Evolutionary conservation across 2,329 filamentous ascomycete genomes (phyloP).

Genomic region (Pseudogymnoascus sp.): DNA sequence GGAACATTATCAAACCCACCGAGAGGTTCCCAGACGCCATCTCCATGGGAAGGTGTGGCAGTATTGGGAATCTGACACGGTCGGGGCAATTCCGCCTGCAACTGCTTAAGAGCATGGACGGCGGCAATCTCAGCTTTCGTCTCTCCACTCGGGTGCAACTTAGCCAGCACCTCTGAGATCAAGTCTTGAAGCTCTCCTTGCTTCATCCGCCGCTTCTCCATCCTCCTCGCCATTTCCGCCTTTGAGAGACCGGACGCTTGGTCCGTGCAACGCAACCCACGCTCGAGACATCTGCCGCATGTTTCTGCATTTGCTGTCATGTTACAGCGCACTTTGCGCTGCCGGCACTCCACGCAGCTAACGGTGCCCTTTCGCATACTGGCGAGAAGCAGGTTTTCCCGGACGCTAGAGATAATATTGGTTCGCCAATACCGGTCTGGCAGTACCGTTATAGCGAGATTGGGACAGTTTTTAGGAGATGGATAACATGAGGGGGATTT

Average conservation of each 20-base stretch:
- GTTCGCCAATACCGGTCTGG: not conserved
- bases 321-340: constrained; percentile 43
- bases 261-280: constrained; percentile 37
- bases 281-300: constrained; percentile 39
- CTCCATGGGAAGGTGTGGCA: not conserved
- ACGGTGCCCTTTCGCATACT: constrained; percentile 29
- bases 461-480: not conserved
- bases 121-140: not conserved
- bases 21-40: not conserved
- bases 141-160: constrained; percentile 11
- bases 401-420: not conserved
- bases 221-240: constrained; percentile 14
- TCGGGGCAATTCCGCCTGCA: not conserved
- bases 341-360: constrained; percentile 37
- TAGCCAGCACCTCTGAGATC: constrained; percentile 17
- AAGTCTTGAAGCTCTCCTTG: constrained; percentile 26
- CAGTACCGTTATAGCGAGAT: not conserved
- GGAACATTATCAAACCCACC: not conserved
- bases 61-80: not conserved
- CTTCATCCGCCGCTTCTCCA: constrained; percentile 11
- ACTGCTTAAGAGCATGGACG: not conserved
- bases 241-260: constrained; percentile 30
- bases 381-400: constrained; percentile 17
- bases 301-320: constrained; percentile 31
- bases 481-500: not conserved